Conservation (phyloP, 352 stramenopile genomes). For the Pythium oligandrum region DNA sequence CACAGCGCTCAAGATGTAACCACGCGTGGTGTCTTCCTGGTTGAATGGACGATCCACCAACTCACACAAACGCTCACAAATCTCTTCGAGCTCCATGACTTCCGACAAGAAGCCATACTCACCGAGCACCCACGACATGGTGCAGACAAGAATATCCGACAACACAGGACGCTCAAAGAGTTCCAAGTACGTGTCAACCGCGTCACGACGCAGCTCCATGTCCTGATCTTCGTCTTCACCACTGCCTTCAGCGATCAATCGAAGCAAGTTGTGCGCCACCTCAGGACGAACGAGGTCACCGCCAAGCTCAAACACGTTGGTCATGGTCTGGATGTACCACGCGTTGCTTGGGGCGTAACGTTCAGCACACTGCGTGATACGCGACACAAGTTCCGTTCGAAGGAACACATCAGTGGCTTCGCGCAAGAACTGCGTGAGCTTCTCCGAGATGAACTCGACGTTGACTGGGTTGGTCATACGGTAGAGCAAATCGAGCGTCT, state of each 20-base stretch:
- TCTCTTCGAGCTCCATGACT: constrained; percentile 90
- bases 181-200: constrained; percentile 96
- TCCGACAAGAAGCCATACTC: constrained; percentile 98
- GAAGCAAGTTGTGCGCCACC: constrained; percentile 97
- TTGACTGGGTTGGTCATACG: constrained; percentile 99
- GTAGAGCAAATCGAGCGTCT: constrained; percentile 96
- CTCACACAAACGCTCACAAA: constrained; percentile 93
- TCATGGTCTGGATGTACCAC: constrained; percentile 99
- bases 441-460: constrained; percentile 99
- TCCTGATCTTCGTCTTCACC: constrained; percentile 96
- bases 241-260: constrained; percentile 96
- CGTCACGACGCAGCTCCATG: constrained; percentile 94
- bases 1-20: constrained; percentile 94
- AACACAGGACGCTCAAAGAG: constrained; percentile 94
- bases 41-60: constrained; percentile 86
- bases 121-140: constrained; percentile 98
- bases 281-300: constrained; percentile 97
- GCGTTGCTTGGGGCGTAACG: constrained; percentile 95
- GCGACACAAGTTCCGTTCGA: constrained; percentile 94
- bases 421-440: constrained; percentile 95
- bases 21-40: constrained; percentile 90
- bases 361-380: constrained; percentile 98
- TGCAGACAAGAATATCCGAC: constrained; percentile 95
- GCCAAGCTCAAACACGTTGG: constrained; percentile 93
- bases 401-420: constrained; percentile 97